Base-by-base conservation (phyloP, 1,139 yeast species). In the Candida neerlandica region DNA sequence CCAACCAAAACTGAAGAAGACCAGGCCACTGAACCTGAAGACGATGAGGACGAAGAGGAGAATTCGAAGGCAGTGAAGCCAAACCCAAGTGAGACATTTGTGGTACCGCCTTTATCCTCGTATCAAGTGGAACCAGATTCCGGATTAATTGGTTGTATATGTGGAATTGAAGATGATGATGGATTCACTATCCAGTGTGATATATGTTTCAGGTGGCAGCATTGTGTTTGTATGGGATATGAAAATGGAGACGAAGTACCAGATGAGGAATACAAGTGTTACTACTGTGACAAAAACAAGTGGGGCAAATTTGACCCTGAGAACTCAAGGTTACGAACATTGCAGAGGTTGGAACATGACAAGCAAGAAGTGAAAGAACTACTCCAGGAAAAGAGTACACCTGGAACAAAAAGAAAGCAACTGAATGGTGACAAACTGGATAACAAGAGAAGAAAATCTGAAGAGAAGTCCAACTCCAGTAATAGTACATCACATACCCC, bases 161-260 rank as follows among this genome's bases (percentile, higher is more conserved):
- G 99, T 72, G 92, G 85, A 0, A 84, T 78, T 56, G 90, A 85
- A 50, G 96, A 92, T 56, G 98, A 92, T 66, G 98, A 92, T 63
- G 97, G 97, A 0, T 90, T 89, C 65, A 91, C 97, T 1, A 88
- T 92, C 53, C 97, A 91, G 66, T 92, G 98, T 70, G 97, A 91
- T 64, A 78, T 82, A 43, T 92, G 98, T 66, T 86, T 81, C 66
- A 82, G 96, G 54, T 92, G 97, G 97, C 97, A 91, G 64, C 98
- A 92, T 69, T 92, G 96, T 42, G 76, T 82, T 21, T 92, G 98
- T 68, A 90, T 89, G 81, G 89, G 88, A 7, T 89, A 87, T 56
- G 77, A 75, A 46, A 80, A 86, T 44, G 84, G 81, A 51, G 87
- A 82, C 32, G 85, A 86, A 51, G 95, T 86, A 0, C 97, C 97